A percentile compares a stretch with the other conserved stretches of the same genome.
Evolutionary conservation across 2,329 filamentous ascomycete genomes (phyloP).

Genomic region (Fusarium vanettenii): DNA sequence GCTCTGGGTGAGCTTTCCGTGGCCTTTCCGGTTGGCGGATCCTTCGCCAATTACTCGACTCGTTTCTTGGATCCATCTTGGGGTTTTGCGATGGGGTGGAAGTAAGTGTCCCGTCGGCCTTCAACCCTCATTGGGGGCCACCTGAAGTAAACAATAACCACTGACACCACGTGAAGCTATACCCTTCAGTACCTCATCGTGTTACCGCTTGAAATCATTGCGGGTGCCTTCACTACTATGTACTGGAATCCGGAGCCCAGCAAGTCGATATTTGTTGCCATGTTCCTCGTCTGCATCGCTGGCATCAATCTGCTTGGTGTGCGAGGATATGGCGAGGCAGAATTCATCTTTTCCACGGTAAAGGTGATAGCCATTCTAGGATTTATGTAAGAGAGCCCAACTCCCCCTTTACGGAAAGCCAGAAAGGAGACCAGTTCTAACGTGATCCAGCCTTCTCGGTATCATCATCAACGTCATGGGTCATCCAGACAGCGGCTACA

Average conservation of each 20-base stretch:
- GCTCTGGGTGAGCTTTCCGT: conserved; percentile 92
- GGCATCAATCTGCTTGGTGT: conserved; percentile 89
- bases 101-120: conserved; percentile 51
- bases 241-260: conserved; percentile 78
- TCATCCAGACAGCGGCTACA: conserved; percentile 76
- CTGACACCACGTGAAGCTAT: conserved; percentile 65
- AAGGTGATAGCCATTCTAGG: conserved; percentile 88
- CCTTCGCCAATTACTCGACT: conserved; percentile 91
- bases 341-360: conserved; percentile 87
- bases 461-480: conserved; percentile 88
- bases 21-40: conserved; percentile 88
- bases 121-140: neutral
- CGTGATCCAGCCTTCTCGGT: conserved; percentile 73
- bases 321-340: conserved; percentile 87
- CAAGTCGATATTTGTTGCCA: conserved; percentile 80
- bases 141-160: neutral
- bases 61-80: conserved; percentile 94
- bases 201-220: conserved; percentile 86
- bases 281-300: conserved; percentile 83
- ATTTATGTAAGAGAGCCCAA: conserved; percentile 75
- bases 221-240: conserved; percentile 83
- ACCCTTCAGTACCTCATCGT: conserved; percentile 88
- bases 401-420: neutral
- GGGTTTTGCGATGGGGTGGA: conserved; percentile 97
- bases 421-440: conserved; percentile 3